Percentiles rank a stretch among this genome's conserved stretches.
Evolutionary conservation across 2,329 filamentous ascomycete genomes (phyloP).

Genomic region (Pestalotiopsis sp.): DNA sequence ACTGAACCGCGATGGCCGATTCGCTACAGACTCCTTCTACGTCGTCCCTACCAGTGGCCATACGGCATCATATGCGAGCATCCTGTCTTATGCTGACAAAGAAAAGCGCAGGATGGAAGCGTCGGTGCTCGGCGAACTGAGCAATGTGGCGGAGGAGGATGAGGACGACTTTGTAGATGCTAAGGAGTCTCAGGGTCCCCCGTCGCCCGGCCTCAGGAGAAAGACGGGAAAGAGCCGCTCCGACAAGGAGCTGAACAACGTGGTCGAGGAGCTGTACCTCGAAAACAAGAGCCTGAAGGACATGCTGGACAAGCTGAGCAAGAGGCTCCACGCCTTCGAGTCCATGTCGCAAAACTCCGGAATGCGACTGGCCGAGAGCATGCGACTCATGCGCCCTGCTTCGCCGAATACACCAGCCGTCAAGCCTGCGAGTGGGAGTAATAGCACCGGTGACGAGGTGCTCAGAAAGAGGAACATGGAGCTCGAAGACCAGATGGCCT

Average conservation of each 20-base stretch:
- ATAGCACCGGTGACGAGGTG: constrained; percentile 37
- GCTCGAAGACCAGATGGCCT: constrained; percentile 66
- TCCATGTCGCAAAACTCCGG: constrained; percentile 86
- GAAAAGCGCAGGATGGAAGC: constrained; percentile 62
- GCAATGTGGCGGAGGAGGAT: constrained; percentile 52
- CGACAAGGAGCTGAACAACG: constrained; percentile 59
- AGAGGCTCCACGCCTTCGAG: constrained; percentile 90
- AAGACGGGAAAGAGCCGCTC: constrained; percentile 41
- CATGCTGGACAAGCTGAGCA: constrained; percentile 82
- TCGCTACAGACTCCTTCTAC: constrained; percentile 80
- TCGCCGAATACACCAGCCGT: constrained; percentile 45
- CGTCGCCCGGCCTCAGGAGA: constrained; percentile 44
- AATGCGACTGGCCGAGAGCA: constrained; percentile 83
- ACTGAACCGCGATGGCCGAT: constrained; percentile 68
- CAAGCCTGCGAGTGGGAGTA: constrained; percentile 29
- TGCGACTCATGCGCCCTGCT: constrained; percentile 60
- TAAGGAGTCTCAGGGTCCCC: constrained; percentile 59
- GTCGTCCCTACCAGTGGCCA: constrained; percentile 91
- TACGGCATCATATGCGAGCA: constrained; percentile 90
- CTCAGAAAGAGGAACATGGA: constrained; percentile 58
- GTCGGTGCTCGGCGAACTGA: constrained; percentile 41
- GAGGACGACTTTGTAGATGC: constrained; percentile 93
- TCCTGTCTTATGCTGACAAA: constrained; percentile 71
- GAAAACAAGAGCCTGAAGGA: constrained; percentile 87
- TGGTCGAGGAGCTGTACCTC: constrained; percentile 82